Evolutionary conservation across 2,329 filamentous ascomycete species (phyloP).

Genomic region (Colletotrichum siamense): DNA sequence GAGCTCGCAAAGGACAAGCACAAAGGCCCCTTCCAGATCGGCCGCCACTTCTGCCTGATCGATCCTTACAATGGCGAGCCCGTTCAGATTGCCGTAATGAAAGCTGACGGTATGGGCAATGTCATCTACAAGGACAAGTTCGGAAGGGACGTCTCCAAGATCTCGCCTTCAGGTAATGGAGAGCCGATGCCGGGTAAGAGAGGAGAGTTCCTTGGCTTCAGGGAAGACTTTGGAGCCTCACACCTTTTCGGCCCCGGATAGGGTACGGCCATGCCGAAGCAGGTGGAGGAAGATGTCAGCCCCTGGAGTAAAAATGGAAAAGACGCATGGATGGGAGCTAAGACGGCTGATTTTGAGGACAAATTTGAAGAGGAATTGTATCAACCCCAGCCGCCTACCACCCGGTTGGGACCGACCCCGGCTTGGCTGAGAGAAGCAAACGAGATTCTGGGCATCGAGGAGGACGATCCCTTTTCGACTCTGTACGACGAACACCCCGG

Average conservation of each 20-base stretch:
- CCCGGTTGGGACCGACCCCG: background rate
- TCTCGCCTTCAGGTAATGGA: background rate
- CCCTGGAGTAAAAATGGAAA: background rate
- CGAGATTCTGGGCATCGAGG: background rate
- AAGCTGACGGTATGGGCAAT: background rate
- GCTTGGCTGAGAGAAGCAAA: conserved; percentile 7
- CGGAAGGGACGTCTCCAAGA: background rate
- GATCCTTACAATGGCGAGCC: background rate
- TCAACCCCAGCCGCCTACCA: background rate
- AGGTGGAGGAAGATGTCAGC: background rate
- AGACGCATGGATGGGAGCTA: conserved; percentile 2
- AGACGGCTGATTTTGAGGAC: background rate
- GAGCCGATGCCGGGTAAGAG: background rate
- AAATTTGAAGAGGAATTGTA: background rate
- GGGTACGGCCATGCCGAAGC: background rate
- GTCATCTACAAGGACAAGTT: background rate
- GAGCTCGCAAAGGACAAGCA: background rate
- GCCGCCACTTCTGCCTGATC: background rate
- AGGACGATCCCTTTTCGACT: background rate
- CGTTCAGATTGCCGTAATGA: background rate
- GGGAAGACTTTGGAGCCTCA: background rate
- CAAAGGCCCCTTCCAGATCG: background rate
- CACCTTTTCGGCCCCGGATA: background rate
- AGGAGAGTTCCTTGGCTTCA: conserved; percentile 10
- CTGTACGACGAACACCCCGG: background rate